These are phyloP conservation scores for Thalassia testudinum DNA, from an alignment of 116 monocot species.

Conservation along the genomic window DNA sequence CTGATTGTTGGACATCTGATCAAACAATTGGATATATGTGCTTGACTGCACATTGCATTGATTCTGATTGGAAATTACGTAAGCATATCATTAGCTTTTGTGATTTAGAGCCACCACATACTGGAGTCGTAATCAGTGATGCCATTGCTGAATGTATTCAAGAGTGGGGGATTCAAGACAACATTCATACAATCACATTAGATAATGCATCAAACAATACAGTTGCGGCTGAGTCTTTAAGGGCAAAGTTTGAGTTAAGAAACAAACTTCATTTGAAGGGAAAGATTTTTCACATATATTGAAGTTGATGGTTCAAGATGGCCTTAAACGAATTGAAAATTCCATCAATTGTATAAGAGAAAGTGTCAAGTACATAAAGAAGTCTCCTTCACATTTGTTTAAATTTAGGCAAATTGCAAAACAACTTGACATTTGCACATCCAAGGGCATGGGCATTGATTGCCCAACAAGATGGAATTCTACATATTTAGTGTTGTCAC, in stretches of 20 bases:
- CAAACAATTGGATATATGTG: slow-evolving; percentile 1
- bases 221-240: not conserved
- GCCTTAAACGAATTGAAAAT: not conserved
- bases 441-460: not conserved
- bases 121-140: not conserved
- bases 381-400: not conserved
- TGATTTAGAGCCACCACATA: not conserved
- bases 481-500: not conserved
- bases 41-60: not conserved
- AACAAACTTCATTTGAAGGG: slow-evolving; percentile 1
- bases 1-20: not conserved
- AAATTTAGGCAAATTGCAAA: slow-evolving; percentile 2
- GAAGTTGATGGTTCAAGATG: not conserved
- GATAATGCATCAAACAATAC: not conserved
- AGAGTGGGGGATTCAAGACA: not conserved
- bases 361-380: too few species aligned
- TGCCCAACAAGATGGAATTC: not conserved
- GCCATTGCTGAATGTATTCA: not conserved
- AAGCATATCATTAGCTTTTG: not conserved
- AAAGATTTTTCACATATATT: not conserved
- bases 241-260: not conserved
- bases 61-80: not conserved
- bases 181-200: not conserved
- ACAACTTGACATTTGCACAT: not conserved
- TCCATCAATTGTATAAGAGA: not conserved